A percentile compares a stretch with the other conserved stretches of the same genome.
phyloP scores from a whole-genome alignment of 2,329 filamentous ascomycete genomes.

The Tolypocladium ophioglossoides region DNA sequence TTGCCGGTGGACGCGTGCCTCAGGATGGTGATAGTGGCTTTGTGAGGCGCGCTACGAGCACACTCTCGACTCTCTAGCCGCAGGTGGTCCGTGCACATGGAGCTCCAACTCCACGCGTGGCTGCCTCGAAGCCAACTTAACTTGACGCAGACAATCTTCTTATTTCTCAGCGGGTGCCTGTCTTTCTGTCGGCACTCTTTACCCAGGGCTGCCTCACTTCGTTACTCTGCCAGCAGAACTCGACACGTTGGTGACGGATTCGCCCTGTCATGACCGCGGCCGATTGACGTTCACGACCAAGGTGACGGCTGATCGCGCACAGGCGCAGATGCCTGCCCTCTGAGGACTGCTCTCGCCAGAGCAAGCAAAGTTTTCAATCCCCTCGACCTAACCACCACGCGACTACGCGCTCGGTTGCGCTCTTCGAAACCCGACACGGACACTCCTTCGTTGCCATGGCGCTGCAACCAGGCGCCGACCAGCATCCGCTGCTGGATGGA shows the following conservation, averaged over 20 bases:
- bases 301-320: neutral
- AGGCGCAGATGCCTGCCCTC: neutral
- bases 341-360: neutral
- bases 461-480: slow-evolving; percentile 1
- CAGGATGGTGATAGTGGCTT: neutral
- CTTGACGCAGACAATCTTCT: neutral
- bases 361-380: neutral
- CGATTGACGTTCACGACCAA: neutral
- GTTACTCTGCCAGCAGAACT: neutral
- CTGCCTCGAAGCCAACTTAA: neutral
- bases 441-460: slow-evolving; percentile 2
- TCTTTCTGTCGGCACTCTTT: neutral
- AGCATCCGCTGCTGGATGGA: slow-evolving; percentile 18
- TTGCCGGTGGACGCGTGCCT: too few species aligned
- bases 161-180: neutral
- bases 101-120: neutral
- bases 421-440: too few species aligned
- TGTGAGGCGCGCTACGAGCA: neutral
- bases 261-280: neutral
- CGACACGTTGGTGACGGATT: neutral
- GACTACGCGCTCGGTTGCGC: neutral
- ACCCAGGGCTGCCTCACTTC: neutral
- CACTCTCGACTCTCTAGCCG: too few species aligned
- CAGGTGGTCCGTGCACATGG: slow-evolving; percentile 1
- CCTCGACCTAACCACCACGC: neutral